Evolutionary conservation across 2,329 filamentous ascomycete species (phyloP).

Genomic region (Microcyclosporella mali): DNA sequence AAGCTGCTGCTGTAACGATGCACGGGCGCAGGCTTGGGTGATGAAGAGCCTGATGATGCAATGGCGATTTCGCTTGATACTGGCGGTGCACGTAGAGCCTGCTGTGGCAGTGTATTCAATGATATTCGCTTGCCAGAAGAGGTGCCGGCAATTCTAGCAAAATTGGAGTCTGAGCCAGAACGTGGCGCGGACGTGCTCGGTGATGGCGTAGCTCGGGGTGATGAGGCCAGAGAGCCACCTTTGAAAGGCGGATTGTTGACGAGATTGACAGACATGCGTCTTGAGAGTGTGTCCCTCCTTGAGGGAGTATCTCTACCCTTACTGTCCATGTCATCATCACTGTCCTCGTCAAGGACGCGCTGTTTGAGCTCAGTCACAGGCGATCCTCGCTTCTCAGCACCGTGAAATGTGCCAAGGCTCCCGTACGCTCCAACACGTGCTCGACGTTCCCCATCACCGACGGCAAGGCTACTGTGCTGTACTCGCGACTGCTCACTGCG

Average conservation of each 20-base stretch:
- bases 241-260: conserved; percentile 94
- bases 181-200: conserved; percentile 41
- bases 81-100: conserved; percentile 62
- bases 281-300: conserved; percentile 6
- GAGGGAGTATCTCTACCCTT: conserved; percentile 4
- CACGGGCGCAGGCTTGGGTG: conserved; percentile 71
- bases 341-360: conserved; percentile 20
- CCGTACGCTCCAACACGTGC: conserved; percentile 27
- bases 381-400: conserved; percentile 25
- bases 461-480: conserved; percentile 22
- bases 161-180: conserved; percentile 11
- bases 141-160: conserved; percentile 12
- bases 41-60: conserved; percentile 63
- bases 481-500: conserved; percentile 41
- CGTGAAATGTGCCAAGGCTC: conserved; percentile 30
- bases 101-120: conserved; percentile 67
- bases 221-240: conserved; percentile 71
- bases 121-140: conserved; percentile 56
- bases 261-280: conserved; percentile 54
- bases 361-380: conserved; percentile 26
- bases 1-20: conserved; percentile 92
- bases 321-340: conserved; percentile 8
- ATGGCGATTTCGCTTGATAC: conserved; percentile 55
- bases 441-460: conserved; percentile 11
- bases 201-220: conserved; percentile 40